Base-by-base conservation (phyloP, 768 basidiomycete genomes). In the Amanita jacksonii region DNA sequence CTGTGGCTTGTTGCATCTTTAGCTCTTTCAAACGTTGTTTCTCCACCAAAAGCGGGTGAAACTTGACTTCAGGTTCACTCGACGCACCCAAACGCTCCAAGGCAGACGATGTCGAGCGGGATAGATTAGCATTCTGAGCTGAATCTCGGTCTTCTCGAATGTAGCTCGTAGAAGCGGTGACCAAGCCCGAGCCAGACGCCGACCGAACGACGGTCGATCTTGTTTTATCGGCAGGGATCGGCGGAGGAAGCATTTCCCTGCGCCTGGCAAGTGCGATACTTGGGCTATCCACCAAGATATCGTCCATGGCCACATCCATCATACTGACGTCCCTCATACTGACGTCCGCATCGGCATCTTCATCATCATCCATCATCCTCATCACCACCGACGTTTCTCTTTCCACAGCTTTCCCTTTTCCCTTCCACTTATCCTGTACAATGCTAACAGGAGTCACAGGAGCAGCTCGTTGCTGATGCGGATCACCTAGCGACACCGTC, bases 31-130 rank as follows among this genome's bases (percentile, higher is more conserved):
- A 8, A 13, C 19, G 34, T 22, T 44, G 5, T n/a, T 44, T 44
- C 25, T 44, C 27, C 34, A 25, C 9, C 43, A 44, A 22, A 9
- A 44, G 43, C 19, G 43, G 43, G 18, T 44, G 43, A 8, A 44
- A 10, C 12, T 43, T 34, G 24, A 37, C 23, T 27, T 37, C 25
- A 13, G 43, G 30, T 10, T 44, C 20, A 36, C 30, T 16, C 12
- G 34, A 13, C 30, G 23, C 18, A 10, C 12, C 38, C 7, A n/a
- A 6, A 32, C 12, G 5, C 20, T 12, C 13, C 16, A 23, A 15
- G 10, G 33, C 8, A 2, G 24, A 9, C 19, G 25, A 28, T 10
- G 24, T 16, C 18, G 35, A 44, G 16, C 13, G 18, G n/a, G n/a
- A n/a, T n/a, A n/a, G n/a, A n/a, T n/a, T n/a, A n/a, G n/a, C n/a